phyloP scores from a whole-genome alignment of 441 rosid species.

The Jatropha podagrica region DNA sequence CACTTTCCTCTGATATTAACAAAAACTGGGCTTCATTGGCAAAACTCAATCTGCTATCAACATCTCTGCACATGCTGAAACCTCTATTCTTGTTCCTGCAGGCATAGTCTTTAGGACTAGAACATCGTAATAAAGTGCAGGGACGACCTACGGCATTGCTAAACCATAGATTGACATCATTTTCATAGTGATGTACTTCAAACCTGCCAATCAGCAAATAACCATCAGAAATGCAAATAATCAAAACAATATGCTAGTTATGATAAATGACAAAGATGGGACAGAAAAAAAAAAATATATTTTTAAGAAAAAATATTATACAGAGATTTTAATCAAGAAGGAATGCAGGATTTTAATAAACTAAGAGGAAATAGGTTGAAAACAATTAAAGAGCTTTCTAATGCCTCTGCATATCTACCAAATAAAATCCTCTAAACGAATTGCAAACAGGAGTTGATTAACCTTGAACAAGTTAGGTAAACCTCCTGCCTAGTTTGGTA shows the following conservation, averaged over 20 bases:
- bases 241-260: not conserved
- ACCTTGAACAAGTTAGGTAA: not conserved
- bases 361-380: not conserved
- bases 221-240: not conserved
- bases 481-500: not conserved
- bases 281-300: not conserved
- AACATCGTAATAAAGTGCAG: conserved; percentile 58
- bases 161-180: conserved; percentile 73
- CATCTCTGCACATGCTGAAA: conserved; percentile 59
- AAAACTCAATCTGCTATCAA: conserved; percentile 59
- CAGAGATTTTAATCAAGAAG: not conserved
- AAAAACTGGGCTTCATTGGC: conserved; percentile 92
- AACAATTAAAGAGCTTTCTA: not conserved
- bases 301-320: not conserved
- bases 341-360: not conserved
- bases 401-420: not conserved
- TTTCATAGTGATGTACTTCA: conserved; percentile 46
- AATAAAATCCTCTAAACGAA: not conserved
- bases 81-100: conserved; percentile 40
- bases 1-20: conserved; percentile 79
- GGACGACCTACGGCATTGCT: conserved; percentile 73
- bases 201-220: conserved; percentile 42
- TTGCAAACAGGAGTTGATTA: no score
- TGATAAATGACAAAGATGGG: not conserved
- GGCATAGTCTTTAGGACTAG: conserved; percentile 35